These are phyloP conservation scores for Debaryomyces fabryi DNA, from an alignment of 1,139 yeast species.

Conservation along the genomic window DNA sequence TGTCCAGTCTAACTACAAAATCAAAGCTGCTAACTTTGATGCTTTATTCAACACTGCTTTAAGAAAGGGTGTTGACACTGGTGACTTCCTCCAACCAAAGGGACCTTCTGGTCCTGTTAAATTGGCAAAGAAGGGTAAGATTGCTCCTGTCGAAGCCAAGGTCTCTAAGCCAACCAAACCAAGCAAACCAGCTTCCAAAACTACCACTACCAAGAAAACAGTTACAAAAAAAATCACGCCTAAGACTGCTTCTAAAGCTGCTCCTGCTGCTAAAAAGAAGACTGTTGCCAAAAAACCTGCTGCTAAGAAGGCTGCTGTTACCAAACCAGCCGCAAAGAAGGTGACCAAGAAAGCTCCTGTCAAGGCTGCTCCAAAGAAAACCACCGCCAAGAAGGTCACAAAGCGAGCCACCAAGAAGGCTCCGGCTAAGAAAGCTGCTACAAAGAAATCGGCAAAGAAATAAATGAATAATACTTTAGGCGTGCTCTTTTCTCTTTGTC, in stretches of 20 bases:
- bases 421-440: conserved; percentile 25
- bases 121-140: conserved; percentile 50
- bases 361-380: conserved; percentile 15
- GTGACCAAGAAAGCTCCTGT: conserved; percentile 19
- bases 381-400: conserved; percentile 13
- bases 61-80: conserved; percentile 78
- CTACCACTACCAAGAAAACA: conserved; percentile 16
- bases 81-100: conserved; percentile 83
- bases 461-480: conserved; percentile 7
- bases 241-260: conserved; percentile 10
- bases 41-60: conserved; percentile 76
- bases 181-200: conserved; percentile 17
- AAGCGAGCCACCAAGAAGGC: conserved; percentile 20
- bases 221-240: conserved; percentile 9
- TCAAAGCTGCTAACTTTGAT: conserved; percentile 68
- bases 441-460: conserved; percentile 21
- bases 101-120: conserved; percentile 82
- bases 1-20: conserved; percentile 62
- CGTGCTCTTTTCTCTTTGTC: not conserved
- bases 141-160: conserved; percentile 23
- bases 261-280: conserved; percentile 20
- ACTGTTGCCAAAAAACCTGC: conserved; percentile 20
- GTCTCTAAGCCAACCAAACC: conserved; percentile 23
- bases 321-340: conserved; percentile 19
- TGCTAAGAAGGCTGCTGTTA: conserved; percentile 10